Base-by-base conservation (phyloP, 345 rosid species). In the Corchorus capsularis region DNA sequence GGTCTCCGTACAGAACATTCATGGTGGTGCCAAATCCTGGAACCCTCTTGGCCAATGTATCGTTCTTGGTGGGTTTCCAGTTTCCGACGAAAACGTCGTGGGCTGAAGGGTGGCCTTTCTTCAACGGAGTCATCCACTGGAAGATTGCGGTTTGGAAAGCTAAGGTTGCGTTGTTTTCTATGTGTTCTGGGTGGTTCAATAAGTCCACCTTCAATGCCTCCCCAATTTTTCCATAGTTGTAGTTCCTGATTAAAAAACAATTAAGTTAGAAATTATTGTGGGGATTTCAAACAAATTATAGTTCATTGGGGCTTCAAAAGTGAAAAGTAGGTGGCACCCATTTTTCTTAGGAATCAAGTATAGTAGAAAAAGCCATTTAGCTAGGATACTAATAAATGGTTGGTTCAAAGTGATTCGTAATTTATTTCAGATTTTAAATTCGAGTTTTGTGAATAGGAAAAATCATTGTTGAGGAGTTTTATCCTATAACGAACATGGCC, bases 61-160 rank as follows among this genome's bases (percentile, higher is more conserved):
- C 97, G 17, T 90, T 94, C 91, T 88, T 87, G 27, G 91, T 88
- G 1, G 96, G 97, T 77, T 92, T 94, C 97, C 98, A 94, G 55
- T 75, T 92, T 0, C 96, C 94, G 7, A 87, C 90, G 49, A 92
- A 92, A 4, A 75, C 91, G 7, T 89, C 94, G 71, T 94, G 98
- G 0, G 98, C 94, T 6, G 97, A 92, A 0, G 97, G 98, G 34
- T 70, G 79, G 15, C 84, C 81, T 86, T 94, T 94, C 88, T 89
- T 92, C 11, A 76, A 81, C 8, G 98, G 97, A 1, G 94, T 91
- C 98, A 94, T 94, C 98, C 97, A 94, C 83, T 82, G 82, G 95
- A 94, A 89, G 2, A 94, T 85, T 37, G 98, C 96, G 0, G 94
- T 81, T 72, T 90, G 97, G 78, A 92, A 94, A 13, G 93, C 96